These are phyloP conservation scores for Populus nigra DNA, from an alignment of 345 rosid genomes.

Conservation along the genomic window DNA sequence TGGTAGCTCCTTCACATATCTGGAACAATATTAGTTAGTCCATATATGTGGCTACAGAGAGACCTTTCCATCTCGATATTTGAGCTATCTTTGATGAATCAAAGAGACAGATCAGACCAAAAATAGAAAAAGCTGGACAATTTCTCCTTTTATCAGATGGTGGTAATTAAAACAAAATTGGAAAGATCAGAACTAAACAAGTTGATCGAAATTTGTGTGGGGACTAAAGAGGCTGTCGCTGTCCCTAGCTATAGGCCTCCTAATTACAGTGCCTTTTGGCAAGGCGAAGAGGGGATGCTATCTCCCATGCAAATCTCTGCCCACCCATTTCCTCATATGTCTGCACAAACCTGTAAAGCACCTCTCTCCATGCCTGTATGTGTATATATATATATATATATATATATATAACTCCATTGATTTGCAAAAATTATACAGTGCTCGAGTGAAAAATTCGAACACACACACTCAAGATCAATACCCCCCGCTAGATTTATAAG, in stretches of 20 bases:
- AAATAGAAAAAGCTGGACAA: not conserved
- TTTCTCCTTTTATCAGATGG: not conserved
- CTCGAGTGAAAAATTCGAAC: not conserved
- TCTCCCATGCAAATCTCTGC: constrained; percentile 5
- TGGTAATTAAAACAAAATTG: not conserved
- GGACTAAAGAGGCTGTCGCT: constrained; percentile 16
- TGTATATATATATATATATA: no score
- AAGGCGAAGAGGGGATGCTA: constrained; percentile 2
- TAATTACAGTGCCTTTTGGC: constrained; percentile 23
- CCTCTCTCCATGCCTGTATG: not conserved
- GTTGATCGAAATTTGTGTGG: constrained; percentile 14
- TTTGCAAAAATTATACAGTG: not conserved
- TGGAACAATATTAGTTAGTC: not conserved
- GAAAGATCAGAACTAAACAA: not conserved
- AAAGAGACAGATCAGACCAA: constrained; percentile 5
- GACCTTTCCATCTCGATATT: not conserved
- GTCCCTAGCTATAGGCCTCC: constrained; percentile 7
- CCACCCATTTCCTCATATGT: constrained; percentile 5
- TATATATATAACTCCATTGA: no score
- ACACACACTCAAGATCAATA: no score
- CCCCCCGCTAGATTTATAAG: not conserved
- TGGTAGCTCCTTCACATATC: not conserved
- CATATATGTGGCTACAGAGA: not conserved
- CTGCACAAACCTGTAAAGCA: constrained; percentile 13
- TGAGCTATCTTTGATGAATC: not conserved